phyloP scores from a whole-genome alignment of 768 basidiomycete species.

The Nidularia pulvinata region DNA sequence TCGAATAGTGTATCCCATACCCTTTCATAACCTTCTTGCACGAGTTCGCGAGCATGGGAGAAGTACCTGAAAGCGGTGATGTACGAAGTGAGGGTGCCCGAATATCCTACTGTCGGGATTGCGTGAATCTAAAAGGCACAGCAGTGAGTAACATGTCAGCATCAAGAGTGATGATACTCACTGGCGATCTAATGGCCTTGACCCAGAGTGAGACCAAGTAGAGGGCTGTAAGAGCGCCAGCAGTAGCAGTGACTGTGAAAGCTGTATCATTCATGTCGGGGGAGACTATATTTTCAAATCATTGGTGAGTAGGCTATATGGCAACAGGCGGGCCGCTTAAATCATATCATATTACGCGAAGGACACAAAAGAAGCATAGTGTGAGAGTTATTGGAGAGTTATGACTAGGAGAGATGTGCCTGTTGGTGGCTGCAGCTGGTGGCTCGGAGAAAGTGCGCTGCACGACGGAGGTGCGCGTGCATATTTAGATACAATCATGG shows the following conservation, averaged over 20 bases:
- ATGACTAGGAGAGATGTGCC: too few species aligned
- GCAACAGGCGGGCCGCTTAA: background rate
- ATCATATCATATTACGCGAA: background rate
- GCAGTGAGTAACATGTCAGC: background rate
- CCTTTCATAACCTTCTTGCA: conserved; percentile 12
- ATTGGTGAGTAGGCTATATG: too few species aligned
- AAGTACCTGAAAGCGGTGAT: conserved; percentile 6
- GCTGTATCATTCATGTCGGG: background rate
- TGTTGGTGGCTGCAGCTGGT: too few species aligned
- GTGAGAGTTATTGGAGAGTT: too few species aligned
- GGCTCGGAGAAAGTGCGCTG: too few species aligned
- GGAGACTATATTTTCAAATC: background rate
- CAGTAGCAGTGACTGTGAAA: background rate
- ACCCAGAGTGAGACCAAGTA: background rate
- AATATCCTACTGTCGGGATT: conserved; percentile 10
- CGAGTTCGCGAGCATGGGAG: conserved; percentile 4
- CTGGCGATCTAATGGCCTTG: background rate
- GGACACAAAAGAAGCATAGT: too few species aligned
- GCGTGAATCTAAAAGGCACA: conserved; percentile 4
- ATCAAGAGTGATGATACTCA: background rate
- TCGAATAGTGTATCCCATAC: background rate
- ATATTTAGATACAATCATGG: too few species aligned
- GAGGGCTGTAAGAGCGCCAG: background rate
- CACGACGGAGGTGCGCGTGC: too few species aligned
- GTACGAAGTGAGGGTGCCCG: conserved; percentile 7